A percentile compares a stretch with the other conserved stretches of the same genome.
These are phyloP conservation scores for Schoenoplectus triqueter DNA, from an alignment of 202 grass and related monocot genomes.

Conservation along the genomic window DNA sequence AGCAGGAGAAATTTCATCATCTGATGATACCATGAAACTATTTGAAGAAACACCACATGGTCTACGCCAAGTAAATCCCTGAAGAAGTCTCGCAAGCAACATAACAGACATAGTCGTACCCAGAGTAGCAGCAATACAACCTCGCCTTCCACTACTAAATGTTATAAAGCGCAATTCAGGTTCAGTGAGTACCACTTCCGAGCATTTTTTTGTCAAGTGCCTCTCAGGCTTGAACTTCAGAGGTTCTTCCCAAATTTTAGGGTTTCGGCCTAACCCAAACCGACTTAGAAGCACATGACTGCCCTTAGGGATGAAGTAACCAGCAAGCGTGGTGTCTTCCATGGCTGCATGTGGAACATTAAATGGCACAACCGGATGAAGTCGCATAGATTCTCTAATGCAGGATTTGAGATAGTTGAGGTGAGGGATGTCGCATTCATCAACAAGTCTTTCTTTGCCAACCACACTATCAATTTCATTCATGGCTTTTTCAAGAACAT, in stretches of 20 bases:
- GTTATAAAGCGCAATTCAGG: conserved; percentile 51
- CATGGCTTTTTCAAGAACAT: conserved; percentile 29
- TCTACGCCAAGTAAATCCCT: conserved; percentile 51
- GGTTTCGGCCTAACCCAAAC: conserved; percentile 47
- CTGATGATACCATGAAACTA: not conserved
- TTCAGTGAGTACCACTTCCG: conserved; percentile 39
- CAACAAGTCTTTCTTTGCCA: conserved; percentile 34
- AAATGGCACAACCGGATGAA: conserved; percentile 52
- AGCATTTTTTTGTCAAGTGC: conserved; percentile 13
- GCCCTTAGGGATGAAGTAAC: conserved; percentile 49
- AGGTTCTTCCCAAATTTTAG: conserved; percentile 49
- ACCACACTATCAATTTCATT: conserved; percentile 51
- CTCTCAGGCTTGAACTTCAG: conserved; percentile 48
- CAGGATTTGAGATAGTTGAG: conserved; percentile 58
- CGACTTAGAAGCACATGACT: conserved; percentile 57
- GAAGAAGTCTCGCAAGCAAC: conserved; percentile 52
- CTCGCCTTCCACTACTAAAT: conserved; percentile 45
- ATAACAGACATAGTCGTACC: conserved; percentile 44
- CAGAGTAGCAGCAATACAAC: conserved; percentile 39
- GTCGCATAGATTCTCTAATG: conserved; percentile 49
- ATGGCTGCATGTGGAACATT: conserved; percentile 53
- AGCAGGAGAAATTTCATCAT: conserved; percentile 5
- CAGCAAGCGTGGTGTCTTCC: conserved; percentile 34
- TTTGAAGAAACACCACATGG: not conserved
- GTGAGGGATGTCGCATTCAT: conserved; percentile 36